A percentile compares a stretch with the other conserved stretches of the same genome.
Evolutionary conservation across 1,139 yeast genomes (phyloP).

Genomic region (Blastobotrys buckinghamii): DNA sequence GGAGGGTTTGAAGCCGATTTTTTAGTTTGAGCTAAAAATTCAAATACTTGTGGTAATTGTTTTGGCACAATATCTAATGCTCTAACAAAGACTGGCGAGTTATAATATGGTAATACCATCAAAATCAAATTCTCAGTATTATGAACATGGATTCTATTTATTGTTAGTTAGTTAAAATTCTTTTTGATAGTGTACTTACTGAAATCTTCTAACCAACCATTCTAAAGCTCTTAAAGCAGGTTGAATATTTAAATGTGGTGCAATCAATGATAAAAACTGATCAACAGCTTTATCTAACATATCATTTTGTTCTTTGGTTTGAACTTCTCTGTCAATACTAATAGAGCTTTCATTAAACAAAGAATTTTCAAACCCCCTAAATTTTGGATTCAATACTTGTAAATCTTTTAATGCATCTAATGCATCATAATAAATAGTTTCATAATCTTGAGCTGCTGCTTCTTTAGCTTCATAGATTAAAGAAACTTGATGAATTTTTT

Average conservation of each 20-base stretch:
- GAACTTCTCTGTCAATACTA: constrained; percentile 72
- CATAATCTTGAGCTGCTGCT: constrained; percentile 92
- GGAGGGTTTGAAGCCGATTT: constrained; percentile 62
- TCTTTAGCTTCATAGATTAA: constrained; percentile 77
- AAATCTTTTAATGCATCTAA: constrained; percentile 73
- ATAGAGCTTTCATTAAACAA: constrained; percentile 79
- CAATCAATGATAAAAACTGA: constrained; percentile 66
- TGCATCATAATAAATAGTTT: constrained; percentile 66
- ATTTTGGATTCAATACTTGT: constrained; percentile 64
- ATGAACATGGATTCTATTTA: constrained; percentile 54
- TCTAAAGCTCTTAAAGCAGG: constrained; percentile 83
- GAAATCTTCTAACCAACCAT: constrained; percentile 89
- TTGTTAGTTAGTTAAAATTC: neutral
- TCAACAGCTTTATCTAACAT: constrained; percentile 68
- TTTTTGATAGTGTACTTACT: constrained; percentile 7
- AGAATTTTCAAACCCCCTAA: constrained; percentile 60
- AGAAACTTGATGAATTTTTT: constrained; percentile 83
- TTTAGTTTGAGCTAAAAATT: constrained; percentile 65
- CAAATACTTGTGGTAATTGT: constrained; percentile 66
- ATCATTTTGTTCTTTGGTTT: constrained; percentile 67
- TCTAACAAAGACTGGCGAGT: constrained; percentile 64
- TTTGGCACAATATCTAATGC: constrained; percentile 61
- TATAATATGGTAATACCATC: constrained; percentile 72
- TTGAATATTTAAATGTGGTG: constrained; percentile 66
- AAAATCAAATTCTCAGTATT: constrained; percentile 68